phyloP scores from a whole-genome alignment of 495 filamentous ascomycete species.

The Xylaria flabelliformis region DNA sequence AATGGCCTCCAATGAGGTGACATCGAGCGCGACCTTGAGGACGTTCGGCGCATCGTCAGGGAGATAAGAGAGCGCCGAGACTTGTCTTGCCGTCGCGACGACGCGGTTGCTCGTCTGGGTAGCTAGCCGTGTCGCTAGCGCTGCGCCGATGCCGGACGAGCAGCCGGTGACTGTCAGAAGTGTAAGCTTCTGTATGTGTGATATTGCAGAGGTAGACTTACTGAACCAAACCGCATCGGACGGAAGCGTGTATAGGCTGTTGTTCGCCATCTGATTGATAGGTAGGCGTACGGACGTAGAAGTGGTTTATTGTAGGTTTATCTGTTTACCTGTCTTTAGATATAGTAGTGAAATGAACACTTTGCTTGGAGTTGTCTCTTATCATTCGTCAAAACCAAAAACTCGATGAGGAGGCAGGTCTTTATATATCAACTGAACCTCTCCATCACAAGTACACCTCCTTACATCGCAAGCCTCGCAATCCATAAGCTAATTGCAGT shows the following conservation, averaged over 20 bases:
- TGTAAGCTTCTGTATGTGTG: background rate
- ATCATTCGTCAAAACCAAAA: background rate
- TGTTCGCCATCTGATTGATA: conserved; percentile 23
- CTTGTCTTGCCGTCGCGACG: conserved; percentile 56
- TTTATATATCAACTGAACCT: background rate
- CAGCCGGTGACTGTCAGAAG: conserved; percentile 53
- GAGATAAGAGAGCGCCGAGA: conserved; percentile 48
- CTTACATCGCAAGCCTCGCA: background rate
- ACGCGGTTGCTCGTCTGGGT: conserved; percentile 43
- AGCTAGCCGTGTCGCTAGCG: conserved; percentile 45
- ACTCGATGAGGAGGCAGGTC: background rate
- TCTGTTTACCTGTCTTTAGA: no score
- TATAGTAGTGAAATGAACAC: background rate
- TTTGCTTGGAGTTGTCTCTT: background rate
- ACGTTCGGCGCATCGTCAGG: conserved; percentile 45
- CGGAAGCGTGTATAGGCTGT: conserved; percentile 52
- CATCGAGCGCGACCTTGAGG: conserved; percentile 56
- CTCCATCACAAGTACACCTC: background rate
- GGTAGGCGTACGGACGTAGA: background rate
- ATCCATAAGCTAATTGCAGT: background rate
- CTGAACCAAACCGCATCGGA: conserved; percentile 59
- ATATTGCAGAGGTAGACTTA: conserved; percentile 32
- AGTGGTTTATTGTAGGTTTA: background rate
- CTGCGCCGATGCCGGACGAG: conserved; percentile 56
- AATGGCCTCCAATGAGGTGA: conserved; percentile 49